Base-by-base conservation (phyloP, 2,329 filamentous ascomycete genomes). In the Clonostachys sp. region DNA sequence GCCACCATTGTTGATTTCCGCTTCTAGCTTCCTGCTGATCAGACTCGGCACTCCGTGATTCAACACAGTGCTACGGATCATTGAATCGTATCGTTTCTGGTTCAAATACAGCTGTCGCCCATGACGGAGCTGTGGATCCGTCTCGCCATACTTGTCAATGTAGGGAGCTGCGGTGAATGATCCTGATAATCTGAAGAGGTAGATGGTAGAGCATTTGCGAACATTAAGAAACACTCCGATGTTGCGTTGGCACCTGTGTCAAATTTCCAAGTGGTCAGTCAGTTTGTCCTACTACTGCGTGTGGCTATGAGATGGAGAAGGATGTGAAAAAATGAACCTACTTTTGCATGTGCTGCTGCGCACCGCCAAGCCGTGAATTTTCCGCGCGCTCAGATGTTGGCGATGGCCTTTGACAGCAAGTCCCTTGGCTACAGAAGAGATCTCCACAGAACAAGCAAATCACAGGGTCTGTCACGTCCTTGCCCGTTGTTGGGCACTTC, bases 211-310 rank as follows among this genome's bases (percentile, higher is more conserved):
- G 71, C 95, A 97, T 72, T 97, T 97, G 55, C 94, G 87, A 57
- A 99, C 92, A 65, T 95, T 96, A 65, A 99, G 86, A 71, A 95
- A 97, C 34, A 96, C 74, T n/a, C 94, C 94, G 43, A 95, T 84
- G 57, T 90, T 91, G 52, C 84, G 82, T 61, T 94, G 91, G 65
- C 92, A 97, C 58, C 89, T 95, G 36, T 8, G 17, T 18, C 14
- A 18, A 8, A 14, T n/a, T 8, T 8, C 14, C 17, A 39, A 39
- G 17, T 39, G 17, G 36, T 39, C 36, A 39, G 36, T 18, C 14
- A 39, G 10, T 18, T 14, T 40, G 8, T 14, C n/a, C 38, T 18
- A n/a, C 30, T 39, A 14, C 12, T 16, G 12, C 13, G 20, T 24
- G 13, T 8, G 33, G n/a, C 13, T n/a, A 10, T 34, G 17, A 41